Base-by-base conservation (phyloP, 2,329 filamentous ascomycete species). In the Ascocoryne sarcoides region DNA sequence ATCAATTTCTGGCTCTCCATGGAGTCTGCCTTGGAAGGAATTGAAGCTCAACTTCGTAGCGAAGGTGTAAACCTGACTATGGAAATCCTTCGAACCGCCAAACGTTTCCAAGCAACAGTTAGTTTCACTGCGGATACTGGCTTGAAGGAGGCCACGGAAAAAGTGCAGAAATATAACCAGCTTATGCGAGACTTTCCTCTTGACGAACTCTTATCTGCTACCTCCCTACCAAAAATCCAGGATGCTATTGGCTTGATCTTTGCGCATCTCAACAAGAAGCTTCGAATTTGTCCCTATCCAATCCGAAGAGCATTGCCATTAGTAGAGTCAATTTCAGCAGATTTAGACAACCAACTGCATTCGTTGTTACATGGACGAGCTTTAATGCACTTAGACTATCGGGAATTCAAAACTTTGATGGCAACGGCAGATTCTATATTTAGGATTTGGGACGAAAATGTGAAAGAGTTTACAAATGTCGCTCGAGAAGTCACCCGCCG, bases 1-100 rank as follows among this genome's bases (percentile, higher is more conserved):
- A 95, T 98, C 62, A 95, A 95, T 62, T 98, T 98, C 59, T 99
- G 92, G 92, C 64, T 98, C 37, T 93, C 88, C 2, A 95, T 98
- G 84, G 93, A 98, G 63, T 84, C 82, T 12, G 86, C 89, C 4
- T 65, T 99, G 48, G 89, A 95, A 60, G 83, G 83, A 19, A 95
- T 99, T 44, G 90, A 95, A 61, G 76, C 73, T 30, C 90, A 96
- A 62, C 73, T 98, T 42, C 74, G 81, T 47, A 88, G 89, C 49
- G 86, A 94, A 41, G 92, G 92, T 19, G 90, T 98, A 15, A 73
- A 79, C 52, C 66, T 99, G 55, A 96, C 93, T 0, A 75, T 99
- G 60, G 90, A 95, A 54, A 90, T 98, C 46, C 71, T 99, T 47
- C 90, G 93, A 63, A 85, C 95, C 61, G 93, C 90, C 36, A 99